These are phyloP conservation scores for Diophrys sp. DNA, from an alignment of 73 alveolate genomes.

Conservation along the genomic window DNA sequence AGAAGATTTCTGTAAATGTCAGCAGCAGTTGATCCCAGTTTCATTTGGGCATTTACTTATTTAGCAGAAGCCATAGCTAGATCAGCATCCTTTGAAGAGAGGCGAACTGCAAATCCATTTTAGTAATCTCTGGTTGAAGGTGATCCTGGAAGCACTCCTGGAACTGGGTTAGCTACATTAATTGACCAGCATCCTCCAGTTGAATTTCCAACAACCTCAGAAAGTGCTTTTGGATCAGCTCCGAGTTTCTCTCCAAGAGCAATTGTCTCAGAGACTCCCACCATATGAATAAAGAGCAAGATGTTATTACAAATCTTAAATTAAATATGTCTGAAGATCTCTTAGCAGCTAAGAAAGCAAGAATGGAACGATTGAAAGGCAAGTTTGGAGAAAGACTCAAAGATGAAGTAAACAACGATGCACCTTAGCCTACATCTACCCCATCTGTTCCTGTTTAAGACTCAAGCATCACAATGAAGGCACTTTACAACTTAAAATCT, in stretches of 20 bases:
- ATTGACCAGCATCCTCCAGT: conserved; percentile 74
- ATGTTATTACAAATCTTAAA: conserved; percentile 76
- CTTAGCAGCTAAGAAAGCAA: too few species aligned
- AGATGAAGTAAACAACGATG: too few species aligned
- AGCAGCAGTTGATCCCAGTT: conserved; percentile 12
- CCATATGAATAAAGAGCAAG: conserved; percentile 71
- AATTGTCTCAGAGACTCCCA: conserved; percentile 70
- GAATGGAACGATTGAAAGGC: too few species aligned
- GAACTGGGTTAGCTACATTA: conserved; percentile 77
- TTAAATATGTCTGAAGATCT: too few species aligned
- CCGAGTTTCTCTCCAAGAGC: conserved; percentile 76
- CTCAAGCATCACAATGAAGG: too few species aligned
- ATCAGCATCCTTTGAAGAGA: conserved; percentile 67
- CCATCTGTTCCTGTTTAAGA: too few species aligned
- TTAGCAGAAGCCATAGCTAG: conserved; percentile 70
- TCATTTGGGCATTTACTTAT: conserved; percentile 34
- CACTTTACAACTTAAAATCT: too few species aligned
- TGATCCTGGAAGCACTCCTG: conserved; percentile 70
- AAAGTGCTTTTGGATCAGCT: conserved; percentile 65
- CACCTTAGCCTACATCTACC: too few species aligned
- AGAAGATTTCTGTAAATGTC: background rate
- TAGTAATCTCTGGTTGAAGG: conserved; percentile 70
- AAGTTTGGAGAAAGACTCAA: too few species aligned
- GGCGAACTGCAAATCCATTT: conserved; percentile 69
- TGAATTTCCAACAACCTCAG: conserved; percentile 51